A percentile compares a stretch with the other conserved stretches of the same genome.
phyloP scores from a whole-genome alignment of 1,284 basidiomycete genomes.

The Microbotryum silenes-acaulis region DNA sequence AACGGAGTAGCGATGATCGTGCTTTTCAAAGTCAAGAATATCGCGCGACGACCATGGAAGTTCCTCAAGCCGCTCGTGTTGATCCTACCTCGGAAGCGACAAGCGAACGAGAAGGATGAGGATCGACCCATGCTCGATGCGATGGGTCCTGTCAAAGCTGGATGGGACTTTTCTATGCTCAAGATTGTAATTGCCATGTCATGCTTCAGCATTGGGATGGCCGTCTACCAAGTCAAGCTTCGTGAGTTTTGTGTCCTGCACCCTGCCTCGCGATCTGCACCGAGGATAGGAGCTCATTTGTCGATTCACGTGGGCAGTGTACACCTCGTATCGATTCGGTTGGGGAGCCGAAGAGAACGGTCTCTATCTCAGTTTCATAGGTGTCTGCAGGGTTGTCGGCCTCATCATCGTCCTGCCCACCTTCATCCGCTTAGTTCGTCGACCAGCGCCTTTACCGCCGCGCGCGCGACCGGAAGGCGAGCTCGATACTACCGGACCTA shows the following conservation, averaged over 20 bases:
- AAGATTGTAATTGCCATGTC: slow-evolving; percentile 17
- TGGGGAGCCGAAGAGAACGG: slow-evolving; percentile 28
- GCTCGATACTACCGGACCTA: not conserved
- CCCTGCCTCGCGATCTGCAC: not conserved
- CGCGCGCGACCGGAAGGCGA: slow-evolving; percentile 5
- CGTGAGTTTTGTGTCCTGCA: slow-evolving; percentile 1
- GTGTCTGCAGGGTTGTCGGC: slow-evolving; percentile 25
- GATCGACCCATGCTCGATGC: slow-evolving; percentile 12
- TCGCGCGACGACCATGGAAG: not conserved
- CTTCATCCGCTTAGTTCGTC: slow-evolving; percentile 18
- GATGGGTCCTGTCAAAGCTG: not conserved
- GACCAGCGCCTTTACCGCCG: slow-evolving; percentile 9
- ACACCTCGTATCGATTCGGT: slow-evolving; percentile 24
- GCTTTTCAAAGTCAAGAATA: not conserved
- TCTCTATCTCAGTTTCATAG: slow-evolving; percentile 28
- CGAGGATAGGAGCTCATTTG: slow-evolving; percentile 1
- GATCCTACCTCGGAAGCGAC: slow-evolving; percentile 9
- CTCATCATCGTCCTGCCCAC: slow-evolving; percentile 30
- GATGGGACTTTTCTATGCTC: slow-evolving; percentile 21
- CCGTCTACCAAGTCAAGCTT: slow-evolving; percentile 22
- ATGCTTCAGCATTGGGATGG: slow-evolving; percentile 12
- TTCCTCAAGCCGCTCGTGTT: slow-evolving; percentile 23
- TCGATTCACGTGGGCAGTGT: slow-evolving; percentile 8
- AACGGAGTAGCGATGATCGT: not conserved
- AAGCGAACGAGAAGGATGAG: slow-evolving; percentile 6